Evolutionary conservation across 2,329 filamentous ascomycete species (phyloP), one percentile per base, ranked within the genome.

Genomic region (Cercospora berteroae): DNA sequence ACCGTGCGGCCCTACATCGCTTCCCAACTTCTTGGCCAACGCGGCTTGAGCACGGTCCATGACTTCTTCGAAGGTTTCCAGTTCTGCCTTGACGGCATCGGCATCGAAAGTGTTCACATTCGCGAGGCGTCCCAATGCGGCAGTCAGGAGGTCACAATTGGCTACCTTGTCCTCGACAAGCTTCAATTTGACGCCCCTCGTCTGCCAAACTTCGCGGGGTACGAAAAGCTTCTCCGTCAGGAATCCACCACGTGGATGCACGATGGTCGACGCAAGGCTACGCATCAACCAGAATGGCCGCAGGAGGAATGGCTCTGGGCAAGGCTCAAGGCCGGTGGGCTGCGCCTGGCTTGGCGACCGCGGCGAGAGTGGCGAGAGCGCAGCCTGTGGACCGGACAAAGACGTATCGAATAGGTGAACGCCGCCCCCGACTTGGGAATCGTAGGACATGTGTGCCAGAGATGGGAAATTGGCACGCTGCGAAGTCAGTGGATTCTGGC

Each of bases 241-340:
- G 77, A 97, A 99, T 16, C 94, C 95, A 42, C 95, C 95, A 25
- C 93, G 89, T 2, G 94, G 93, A 75, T 99, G 94, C 18, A 90
- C 90, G 55, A 99, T 88, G 0, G 94, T 97, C 78, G 97, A 93
- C 77, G 95, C 96, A 27, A 99, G 85, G 69, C 91, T 94, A 64
- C 95, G 89, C 92, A 99, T 97, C 55, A 99, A 84, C 95, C 95
- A 99, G 79, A 97, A 99, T 1, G 95, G 96, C 20, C 95, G 89
- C n/a, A 98, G 84, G 74, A 97, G 85, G 67, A 90, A 89, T 48
- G 96, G 93, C 39, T 90, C 92, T 0, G 95, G 95, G 77, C 96
- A 99, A 3, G 95, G 91, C 76, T 99, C 95, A 5, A 99, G 85
- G 0, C 93, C 88, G 23, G 90, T 85, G 12, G 94, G 94, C 0